Conservation (phyloP, 257 asterid genomes). For the Solanum pimpinellifolium region DNA sequence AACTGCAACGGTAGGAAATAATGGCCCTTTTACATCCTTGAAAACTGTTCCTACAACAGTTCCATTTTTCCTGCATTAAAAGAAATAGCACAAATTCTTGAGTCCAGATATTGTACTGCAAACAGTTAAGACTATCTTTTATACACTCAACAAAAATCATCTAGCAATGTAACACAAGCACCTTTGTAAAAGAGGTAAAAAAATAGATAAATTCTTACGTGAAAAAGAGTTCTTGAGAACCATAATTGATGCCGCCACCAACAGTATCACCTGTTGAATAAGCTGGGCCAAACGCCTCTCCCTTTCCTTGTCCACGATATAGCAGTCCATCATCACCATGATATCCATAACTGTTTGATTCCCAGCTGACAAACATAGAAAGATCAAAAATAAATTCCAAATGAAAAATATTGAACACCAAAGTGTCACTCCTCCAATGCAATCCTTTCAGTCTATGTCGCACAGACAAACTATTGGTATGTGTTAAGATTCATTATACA, state of each 20-base stretch:
- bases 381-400: neutral
- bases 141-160: neutral
- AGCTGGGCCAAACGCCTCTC: conserved; percentile 84
- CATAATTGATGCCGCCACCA: conserved; percentile 90
- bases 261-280: conserved; percentile 77
- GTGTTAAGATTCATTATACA: neutral
- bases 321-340: conserved; percentile 90
- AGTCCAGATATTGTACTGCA: neutral
- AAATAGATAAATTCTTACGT: conserved; percentile 42
- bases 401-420: neutral
- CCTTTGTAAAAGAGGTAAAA: neutral
- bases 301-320: conserved; percentile 84
- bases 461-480: neutral
- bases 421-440: neutral
- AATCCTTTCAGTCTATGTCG: neutral
- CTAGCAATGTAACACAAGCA: neutral
- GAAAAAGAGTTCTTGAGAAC: conserved; percentile 78
- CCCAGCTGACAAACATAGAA: conserved; percentile 57
- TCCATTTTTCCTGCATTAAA: conserved; percentile 71
- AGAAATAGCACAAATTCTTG: conserved; percentile 1
- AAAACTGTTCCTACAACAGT: conserved; percentile 52
- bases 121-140: neutral
- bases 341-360: conserved; percentile 85
- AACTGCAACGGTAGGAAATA: conserved; percentile 87
- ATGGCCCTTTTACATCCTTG: conserved; percentile 79